These are phyloP conservation scores for Penicillium sp. DNA, from an alignment of 2,329 filamentous ascomycete species.

Conservation along the genomic window DNA sequence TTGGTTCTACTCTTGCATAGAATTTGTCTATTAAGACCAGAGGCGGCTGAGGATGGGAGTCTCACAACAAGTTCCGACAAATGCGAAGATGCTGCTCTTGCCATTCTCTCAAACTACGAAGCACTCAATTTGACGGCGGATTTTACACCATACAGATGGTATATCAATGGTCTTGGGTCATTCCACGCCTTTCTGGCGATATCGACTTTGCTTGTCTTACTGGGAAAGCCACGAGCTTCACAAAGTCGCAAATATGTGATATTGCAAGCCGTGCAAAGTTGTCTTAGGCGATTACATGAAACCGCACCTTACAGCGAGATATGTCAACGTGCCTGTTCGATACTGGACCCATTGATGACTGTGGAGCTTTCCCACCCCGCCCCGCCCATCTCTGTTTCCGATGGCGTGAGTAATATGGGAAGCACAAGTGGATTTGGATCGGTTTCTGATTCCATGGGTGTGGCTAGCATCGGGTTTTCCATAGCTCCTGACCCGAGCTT, in stretches of 20 bases:
- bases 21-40: neutral
- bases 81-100: neutral
- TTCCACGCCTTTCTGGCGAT: neutral
- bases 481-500: neutral
- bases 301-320: neutral
- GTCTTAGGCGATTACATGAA: neutral
- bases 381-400: neutral
- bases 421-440: neutral
- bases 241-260: neutral
- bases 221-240: neutral
- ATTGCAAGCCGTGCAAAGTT: neutral
- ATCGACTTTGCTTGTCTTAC: neutral
- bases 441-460: neutral
- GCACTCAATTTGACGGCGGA: neutral
- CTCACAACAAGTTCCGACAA: neutral
- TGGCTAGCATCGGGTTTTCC: neutral
- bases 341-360: neutral
- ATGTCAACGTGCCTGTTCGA: neutral
- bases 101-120: neutral
- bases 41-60: neutral
- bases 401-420: neutral
- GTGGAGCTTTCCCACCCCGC: neutral
- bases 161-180: neutral
- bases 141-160: neutral
- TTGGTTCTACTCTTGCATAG: neutral